These are phyloP conservation scores for Styphnolobium japonicum DNA, from an alignment of 306 rosid genomes.

Conservation along the genomic window DNA sequence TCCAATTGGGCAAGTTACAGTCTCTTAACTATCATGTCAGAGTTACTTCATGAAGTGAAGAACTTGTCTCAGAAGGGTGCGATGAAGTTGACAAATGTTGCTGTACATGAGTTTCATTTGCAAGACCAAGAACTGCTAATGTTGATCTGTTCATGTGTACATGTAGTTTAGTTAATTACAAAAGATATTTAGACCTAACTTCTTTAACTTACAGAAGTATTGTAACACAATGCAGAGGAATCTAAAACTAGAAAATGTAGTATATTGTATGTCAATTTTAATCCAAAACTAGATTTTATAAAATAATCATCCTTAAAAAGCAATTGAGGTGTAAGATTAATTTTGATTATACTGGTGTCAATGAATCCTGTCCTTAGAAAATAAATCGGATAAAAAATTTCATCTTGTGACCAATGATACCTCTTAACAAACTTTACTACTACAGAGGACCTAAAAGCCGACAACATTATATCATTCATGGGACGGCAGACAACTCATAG, in stretches of 20 bases:
- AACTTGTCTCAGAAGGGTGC: conserved; percentile 56
- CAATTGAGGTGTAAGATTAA: not conserved
- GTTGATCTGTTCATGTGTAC: conserved; percentile 53
- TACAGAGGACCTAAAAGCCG: not conserved
- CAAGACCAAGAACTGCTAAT: conserved; percentile 70
- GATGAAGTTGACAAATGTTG: conserved; percentile 48
- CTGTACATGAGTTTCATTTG: conserved; percentile 57
- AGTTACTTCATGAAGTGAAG: conserved; percentile 71
- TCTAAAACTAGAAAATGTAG: not conserved
- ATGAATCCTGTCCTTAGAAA: not conserved
- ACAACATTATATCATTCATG: not conserved
- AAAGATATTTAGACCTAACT: not conserved
- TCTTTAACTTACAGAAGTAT: no score
- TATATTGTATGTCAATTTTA: not conserved
- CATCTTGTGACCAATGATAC: not conserved
- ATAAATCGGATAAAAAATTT: not conserved
- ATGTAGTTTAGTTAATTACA: not conserved
- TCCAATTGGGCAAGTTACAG: conserved; percentile 19
- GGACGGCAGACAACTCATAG: not conserved
- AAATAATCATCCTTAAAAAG: not conserved
- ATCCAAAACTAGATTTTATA: not conserved
- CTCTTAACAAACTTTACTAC: not conserved
- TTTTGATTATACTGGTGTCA: not conserved
- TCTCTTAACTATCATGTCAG: conserved; percentile 39
- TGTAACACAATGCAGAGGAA: not conserved